A percentile compares a stretch with the other conserved stretches of the same genome.
These are phyloP conservation scores for Gastrolobium villosum DNA, from an alignment of 306 rosid species.

Conservation along the genomic window DNA sequence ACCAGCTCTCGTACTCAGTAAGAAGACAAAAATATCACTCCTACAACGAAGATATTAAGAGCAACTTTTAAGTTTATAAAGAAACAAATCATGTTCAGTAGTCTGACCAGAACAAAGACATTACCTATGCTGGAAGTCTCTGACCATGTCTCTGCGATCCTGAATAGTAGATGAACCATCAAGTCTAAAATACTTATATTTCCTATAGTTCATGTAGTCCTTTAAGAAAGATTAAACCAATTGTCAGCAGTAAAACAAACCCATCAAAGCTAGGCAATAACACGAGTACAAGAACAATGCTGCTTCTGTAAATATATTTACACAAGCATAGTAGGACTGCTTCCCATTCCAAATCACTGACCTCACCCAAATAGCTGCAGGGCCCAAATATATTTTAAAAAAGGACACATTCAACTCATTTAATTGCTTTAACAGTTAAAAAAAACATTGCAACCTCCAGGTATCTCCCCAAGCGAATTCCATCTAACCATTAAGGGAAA, in stretches of 20 bases:
- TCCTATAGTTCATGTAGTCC: constrained; percentile 99
- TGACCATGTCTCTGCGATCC: constrained; percentile 98
- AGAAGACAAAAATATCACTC: constrained; percentile 92
- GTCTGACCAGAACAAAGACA: constrained; percentile 37
- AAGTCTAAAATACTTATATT: constrained; percentile 90
- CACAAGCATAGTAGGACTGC: constrained; percentile 27
- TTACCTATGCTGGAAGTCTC: constrained; percentile 96
- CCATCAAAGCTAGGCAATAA: not conserved
- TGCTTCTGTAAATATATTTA: constrained; percentile 17
- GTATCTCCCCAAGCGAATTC: constrained; percentile 13
- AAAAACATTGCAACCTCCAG: constrained; percentile 3
- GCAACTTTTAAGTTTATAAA: not conserved
- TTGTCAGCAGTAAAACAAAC: constrained; percentile 35
- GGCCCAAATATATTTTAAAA: not conserved
- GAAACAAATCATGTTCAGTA: constrained; percentile 29
- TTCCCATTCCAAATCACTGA: constrained; percentile 35
- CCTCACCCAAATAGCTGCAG: not conserved
- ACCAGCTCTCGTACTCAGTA: constrained; percentile 99
- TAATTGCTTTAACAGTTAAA: not conserved
- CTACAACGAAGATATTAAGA: constrained; percentile 58
- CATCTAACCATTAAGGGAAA: constrained; percentile 27
- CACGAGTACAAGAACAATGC: not conserved
- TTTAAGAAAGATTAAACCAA: constrained; percentile 54
- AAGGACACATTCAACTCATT: constrained; percentile 19
- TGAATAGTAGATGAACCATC: constrained; percentile 97